phyloP scores from a whole-genome alignment of 805 yeast species.

The Saccharomyces kudriavzevii region DNA sequence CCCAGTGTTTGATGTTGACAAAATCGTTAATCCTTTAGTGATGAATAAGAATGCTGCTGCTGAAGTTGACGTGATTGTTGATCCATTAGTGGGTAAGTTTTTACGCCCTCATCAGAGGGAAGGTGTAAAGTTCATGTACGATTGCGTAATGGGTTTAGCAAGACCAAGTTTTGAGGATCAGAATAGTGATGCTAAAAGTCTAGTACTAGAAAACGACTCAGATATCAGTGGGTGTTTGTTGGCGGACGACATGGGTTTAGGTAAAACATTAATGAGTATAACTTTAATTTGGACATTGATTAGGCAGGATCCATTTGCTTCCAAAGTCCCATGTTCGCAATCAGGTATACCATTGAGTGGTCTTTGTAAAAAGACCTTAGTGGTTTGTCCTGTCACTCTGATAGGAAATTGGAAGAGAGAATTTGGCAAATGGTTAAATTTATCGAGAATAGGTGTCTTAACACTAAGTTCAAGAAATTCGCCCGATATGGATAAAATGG shows the following conservation, averaged over 20 bases:
- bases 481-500: constrained; percentile 46
- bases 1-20: constrained; percentile 36
- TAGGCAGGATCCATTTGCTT: constrained; percentile 49
- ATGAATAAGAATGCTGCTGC: constrained; percentile 32
- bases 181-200: constrained; percentile 5
- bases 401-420: constrained; percentile 83
- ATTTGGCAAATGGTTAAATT: constrained; percentile 80
- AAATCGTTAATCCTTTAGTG: constrained; percentile 33
- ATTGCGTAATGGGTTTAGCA: constrained; percentile 68
- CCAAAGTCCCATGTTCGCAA: constrained; percentile 29
- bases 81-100: constrained; percentile 43
- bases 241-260: constrained; percentile 98
- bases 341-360: constrained; percentile 29
- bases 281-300: constrained; percentile 75
- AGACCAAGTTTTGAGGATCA: constrained; percentile 23
- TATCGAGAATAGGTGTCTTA: constrained; percentile 56
- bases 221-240: constrained; percentile 59
- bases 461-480: constrained; percentile 45
- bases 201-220: constrained; percentile 18
- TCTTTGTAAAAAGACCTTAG: constrained; percentile 49
- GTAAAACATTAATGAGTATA: constrained; percentile 82
- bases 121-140: constrained; percentile 75
- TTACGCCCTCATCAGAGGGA: constrained; percentile 83
- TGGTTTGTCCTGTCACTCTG: constrained; percentile 88
- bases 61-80: constrained; percentile 46